Base-by-base conservation (phyloP, 805 yeast genomes). In the Candida ficus region DNA sequence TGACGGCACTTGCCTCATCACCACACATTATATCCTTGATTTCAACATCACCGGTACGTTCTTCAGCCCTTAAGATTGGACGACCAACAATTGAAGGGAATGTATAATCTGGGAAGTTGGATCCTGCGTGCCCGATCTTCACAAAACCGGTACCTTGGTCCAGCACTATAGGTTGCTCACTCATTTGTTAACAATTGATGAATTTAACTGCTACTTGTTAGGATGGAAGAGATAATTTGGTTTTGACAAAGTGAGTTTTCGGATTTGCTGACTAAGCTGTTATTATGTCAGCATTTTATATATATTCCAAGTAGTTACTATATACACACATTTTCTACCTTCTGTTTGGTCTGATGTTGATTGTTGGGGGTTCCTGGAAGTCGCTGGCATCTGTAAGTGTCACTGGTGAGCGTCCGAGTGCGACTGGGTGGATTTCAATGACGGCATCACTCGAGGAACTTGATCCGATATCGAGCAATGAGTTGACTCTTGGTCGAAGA, bases 131-230 rank as follows among this genome's bases (percentile, higher is more conserved):
- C 44, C 99, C 99, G 52, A 91, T 87, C 63, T 90, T 91, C 40
- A 91, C 97, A 61, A 93, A 93, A 43, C 99, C 99, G 37, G 99
- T 93, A 69, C 99, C 99, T 70, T 93, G 98, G 69, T 93, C 99
- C 53, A 93, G 86, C 54, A 93, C 99, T 40, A 56, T 56, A 33
- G 61, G 61, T 25, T 43, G 51, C 32, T 47, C 50, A 26, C 45
- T 46, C 58, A 54, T 54, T 26, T 31, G 46, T 16, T 41, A 8
- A 14, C n/a, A 9, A 16, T 16, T 29, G n/a, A n/a, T 12, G 7
- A 18, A 6, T 29, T 6, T 19, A 7, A 12, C 6, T 29, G n/a
- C 9, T 21, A 9, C 9, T 21, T 21, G 9, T 7, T 21, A 21
- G 9, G 23, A 21, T 21, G 9, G 23, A 9, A 21, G n/a, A n/a